Evolutionary conservation across 2,329 filamentous ascomycete species (phyloP), one percentile per base, ranked within the genome.

Genomic region (Cordyceps farinosa): DNA sequence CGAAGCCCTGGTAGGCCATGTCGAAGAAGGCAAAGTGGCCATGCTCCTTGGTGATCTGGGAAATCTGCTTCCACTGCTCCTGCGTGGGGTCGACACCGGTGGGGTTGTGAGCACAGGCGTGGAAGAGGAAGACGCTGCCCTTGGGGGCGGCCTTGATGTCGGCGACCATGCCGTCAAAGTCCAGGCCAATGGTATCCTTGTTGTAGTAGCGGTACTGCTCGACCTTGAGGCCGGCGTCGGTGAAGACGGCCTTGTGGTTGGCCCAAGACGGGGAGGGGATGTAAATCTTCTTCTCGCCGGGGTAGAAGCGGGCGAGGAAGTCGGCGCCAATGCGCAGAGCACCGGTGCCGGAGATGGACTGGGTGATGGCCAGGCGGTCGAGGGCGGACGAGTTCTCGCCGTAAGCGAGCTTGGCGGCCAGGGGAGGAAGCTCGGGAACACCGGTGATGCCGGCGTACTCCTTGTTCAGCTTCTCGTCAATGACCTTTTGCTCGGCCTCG

Each of bases 1-100:
- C 94, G 74, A 99, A 98, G 71, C 94, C 94, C 82, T 99, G 94
- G 85, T 99, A 99, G 68, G 94, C 94, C 93, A 97, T 97, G 79
- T 98, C 94, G 82, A 98, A 99, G 87, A 99, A 97, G 72, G 92
- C 88, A 77, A 90, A 96, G 85, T 98, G 94, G 57, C 84, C 88
- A 77, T 90, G 87, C 75, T 87, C 85, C 86, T 96, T 96, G 78
- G 97, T 87, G 66, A 89, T 90, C 66, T 90, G 81, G 78, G 90
- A 91, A 77, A 99, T 95, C 81, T 94, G 83, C 79, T 87, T 87
- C 94, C 94, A 98, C 83, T 98, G 94, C 77, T 91, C 90, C 72
- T 87, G 80, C 48, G 91, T 97, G 42, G 94, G 95, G 80, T 98
- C 94, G 72, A 98, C 90, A 76, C 94, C 94, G 67, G 95, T 98